phyloP scores from a whole-genome alignment of 768 basidiomycete species.

The Exsudoporus frostii region DNA sequence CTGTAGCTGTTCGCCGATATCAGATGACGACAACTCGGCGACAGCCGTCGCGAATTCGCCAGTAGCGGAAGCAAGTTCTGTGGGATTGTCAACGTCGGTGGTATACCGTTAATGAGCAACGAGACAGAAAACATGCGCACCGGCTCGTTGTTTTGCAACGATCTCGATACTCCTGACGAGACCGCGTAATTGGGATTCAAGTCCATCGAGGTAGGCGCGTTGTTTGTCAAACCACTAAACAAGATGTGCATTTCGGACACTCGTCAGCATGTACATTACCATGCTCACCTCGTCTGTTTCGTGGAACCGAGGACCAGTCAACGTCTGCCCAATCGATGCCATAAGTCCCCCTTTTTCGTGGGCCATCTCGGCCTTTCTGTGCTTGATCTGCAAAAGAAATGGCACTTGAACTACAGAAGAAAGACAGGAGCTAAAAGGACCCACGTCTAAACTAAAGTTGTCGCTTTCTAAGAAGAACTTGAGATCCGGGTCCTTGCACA shows the following conservation, averaged over 20 bases:
- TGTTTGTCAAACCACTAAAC: slow-evolving; percentile 91
- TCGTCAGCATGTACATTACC: background rate
- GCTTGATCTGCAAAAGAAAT: slow-evolving; percentile 66
- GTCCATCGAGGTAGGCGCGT: slow-evolving; percentile 78
- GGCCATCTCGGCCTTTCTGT: slow-evolving; percentile 72
- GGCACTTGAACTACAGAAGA: background rate
- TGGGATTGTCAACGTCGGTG: background rate
- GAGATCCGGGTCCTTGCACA: slow-evolving; percentile 85
- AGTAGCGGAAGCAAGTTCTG: slow-evolving; percentile 67
- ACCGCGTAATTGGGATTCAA: slow-evolving; percentile 85
- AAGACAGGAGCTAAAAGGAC: slow-evolving; percentile 28
- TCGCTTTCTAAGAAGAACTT: slow-evolving; percentile 92
- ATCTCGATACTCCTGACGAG: slow-evolving; percentile 84
- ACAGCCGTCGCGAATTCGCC: slow-evolving; percentile 81
- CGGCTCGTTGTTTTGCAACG: slow-evolving; percentile 79
- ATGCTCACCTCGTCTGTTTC: slow-evolving; percentile 78
- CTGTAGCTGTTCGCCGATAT: slow-evolving; percentile 71
- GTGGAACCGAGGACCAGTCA: slow-evolving; percentile 78
- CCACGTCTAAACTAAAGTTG: slow-evolving; percentile 82
- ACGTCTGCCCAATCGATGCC: slow-evolving; percentile 75
- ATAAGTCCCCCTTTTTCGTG: slow-evolving; percentile 81
- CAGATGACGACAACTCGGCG: slow-evolving; percentile 67
- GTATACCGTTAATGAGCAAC: background rate
- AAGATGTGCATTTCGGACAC: background rate
- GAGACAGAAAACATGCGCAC: slow-evolving; percentile 36